phyloP scores from a whole-genome alignment of 805 yeast species.

The Yamadazyma sp. region DNA sequence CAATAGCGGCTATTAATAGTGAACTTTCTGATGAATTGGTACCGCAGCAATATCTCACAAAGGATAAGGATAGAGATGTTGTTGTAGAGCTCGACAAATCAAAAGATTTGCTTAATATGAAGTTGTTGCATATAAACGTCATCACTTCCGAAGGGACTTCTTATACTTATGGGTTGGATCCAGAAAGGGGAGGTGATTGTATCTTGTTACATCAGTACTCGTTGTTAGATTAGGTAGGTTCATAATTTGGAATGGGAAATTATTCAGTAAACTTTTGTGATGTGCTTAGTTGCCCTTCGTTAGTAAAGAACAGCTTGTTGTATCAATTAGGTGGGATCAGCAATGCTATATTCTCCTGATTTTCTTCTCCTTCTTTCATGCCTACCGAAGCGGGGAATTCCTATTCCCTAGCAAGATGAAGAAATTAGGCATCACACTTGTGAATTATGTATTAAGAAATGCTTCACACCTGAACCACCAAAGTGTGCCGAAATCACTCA shows the following conservation, averaged over 20 bases:
- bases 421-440: too few relatives aligned
- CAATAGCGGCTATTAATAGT: slow-evolving; percentile 47
- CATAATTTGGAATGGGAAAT: background rate
- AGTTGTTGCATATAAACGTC: slow-evolving; percentile 55
- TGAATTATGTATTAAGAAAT: too few relatives aligned
- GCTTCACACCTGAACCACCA: too few relatives aligned
- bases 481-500: too few relatives aligned
- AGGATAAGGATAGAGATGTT: slow-evolving; percentile 13
- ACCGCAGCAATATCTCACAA: slow-evolving; percentile 27
- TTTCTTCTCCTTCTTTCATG: too few relatives aligned
- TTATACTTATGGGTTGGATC: slow-evolving; percentile 77
- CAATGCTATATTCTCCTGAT: too few relatives aligned
- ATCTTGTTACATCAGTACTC: slow-evolving; percentile 71
- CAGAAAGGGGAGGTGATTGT: slow-evolving; percentile 93
- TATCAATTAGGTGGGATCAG: too few relatives aligned
- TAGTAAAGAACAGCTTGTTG: too few relatives aligned
- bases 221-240: slow-evolving; percentile 43
- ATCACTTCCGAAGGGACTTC: slow-evolving; percentile 81
- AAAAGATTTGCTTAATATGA: slow-evolving; percentile 26
- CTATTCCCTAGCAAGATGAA: too few relatives aligned
- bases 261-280: too few relatives aligned
- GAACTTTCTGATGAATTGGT: slow-evolving; percentile 32
- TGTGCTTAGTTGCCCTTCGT: too few relatives aligned
- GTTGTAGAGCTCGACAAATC: slow-evolving; percentile 14
- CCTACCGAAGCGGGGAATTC: too few relatives aligned